phyloP scores from a whole-genome alignment of 495 filamentous ascomycete genomes.

The Glarea lozoyensis region DNA sequence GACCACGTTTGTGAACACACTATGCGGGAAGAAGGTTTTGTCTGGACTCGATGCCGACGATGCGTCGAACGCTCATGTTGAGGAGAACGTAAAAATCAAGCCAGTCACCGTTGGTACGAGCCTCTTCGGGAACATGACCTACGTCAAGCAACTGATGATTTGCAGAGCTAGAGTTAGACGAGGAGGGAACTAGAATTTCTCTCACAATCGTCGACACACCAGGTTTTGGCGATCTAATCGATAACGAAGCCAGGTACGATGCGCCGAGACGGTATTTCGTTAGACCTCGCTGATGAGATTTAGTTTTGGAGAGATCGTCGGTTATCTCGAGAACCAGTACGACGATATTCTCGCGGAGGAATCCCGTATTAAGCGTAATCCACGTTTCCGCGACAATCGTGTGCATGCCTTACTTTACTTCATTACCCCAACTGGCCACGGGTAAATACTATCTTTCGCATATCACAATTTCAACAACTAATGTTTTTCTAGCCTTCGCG shows the following conservation, averaged over 20 bases:
- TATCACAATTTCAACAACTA: background rate
- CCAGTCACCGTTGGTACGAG: slow-evolving; percentile 88
- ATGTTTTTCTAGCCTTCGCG: slow-evolving; percentile 60
- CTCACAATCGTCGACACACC: slow-evolving; percentile 98
- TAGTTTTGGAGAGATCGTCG: slow-evolving; percentile 94
- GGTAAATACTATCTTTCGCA: slow-evolving; percentile 40
- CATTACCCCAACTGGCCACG: slow-evolving; percentile 96
- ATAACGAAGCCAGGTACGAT: slow-evolving; percentile 90
- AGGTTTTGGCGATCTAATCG: slow-evolving; percentile 97
- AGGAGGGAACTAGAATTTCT: slow-evolving; percentile 96
- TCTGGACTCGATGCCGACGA: slow-evolving; percentile 85
- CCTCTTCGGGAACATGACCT: slow-evolving; percentile 1
- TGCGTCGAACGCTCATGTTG: slow-evolving; percentile 75
- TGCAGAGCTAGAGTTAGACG: slow-evolving; percentile 88
- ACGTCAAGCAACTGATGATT: too few relatives aligned
- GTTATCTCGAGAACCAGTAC: slow-evolving; percentile 96
- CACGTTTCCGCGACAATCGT: slow-evolving; percentile 96
- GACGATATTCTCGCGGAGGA: slow-evolving; percentile 98
- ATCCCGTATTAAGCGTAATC: slow-evolving; percentile 99
- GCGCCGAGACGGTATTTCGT: background rate
- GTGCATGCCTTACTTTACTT: slow-evolving; percentile 98
- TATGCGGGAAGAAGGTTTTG: slow-evolving; percentile 91
- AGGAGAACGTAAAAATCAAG: slow-evolving; percentile 97
- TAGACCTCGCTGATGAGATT: slow-evolving; percentile 3
- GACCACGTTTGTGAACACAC: slow-evolving; percentile 98